A percentile compares a stretch with the other conserved stretches of the same genome.
phyloP scores from a whole-genome alignment of 2,329 filamentous ascomycete genomes.

The Diaporthe citrichinensis region DNA sequence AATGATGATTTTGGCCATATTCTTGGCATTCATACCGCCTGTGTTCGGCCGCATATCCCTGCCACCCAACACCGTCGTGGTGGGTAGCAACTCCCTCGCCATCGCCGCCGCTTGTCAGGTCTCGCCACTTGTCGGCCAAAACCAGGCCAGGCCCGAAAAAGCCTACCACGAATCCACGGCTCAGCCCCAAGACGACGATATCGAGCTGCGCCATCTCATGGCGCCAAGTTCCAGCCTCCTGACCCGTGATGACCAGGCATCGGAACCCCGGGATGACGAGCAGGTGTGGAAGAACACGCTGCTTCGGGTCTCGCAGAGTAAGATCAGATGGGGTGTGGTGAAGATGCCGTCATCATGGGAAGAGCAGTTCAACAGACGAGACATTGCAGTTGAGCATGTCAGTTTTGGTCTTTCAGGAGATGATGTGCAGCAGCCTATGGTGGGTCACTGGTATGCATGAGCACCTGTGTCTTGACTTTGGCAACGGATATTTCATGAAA shows the following conservation, averaged over 20 bases:
- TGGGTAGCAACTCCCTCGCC: constrained; percentile 3
- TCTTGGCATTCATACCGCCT: not conserved
- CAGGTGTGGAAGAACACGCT: not conserved
- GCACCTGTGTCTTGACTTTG: no score
- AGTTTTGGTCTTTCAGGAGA: constrained; percentile 1
- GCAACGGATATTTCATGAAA: no score
- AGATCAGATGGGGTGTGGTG: constrained; percentile 10
- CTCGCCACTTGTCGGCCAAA: not conserved
- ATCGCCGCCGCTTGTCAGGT: constrained; percentile 30
- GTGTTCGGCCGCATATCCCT: not conserved
- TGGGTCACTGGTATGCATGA: constrained; percentile 6
- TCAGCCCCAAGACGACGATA: not conserved
- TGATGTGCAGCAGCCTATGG: not conserved
- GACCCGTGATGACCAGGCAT: not conserved
- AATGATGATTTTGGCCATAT: not conserved
- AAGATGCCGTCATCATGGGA: not conserved
- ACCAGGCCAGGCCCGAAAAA: not conserved
- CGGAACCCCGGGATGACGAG: not conserved
- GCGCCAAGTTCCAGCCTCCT: not conserved
- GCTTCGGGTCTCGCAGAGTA: not conserved
- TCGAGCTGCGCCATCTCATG: not conserved
- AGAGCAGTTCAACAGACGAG: not conserved
- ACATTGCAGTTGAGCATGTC: not conserved
- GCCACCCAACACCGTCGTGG: not conserved
- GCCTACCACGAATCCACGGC: not conserved